Base-by-base conservation (phyloP, 139 green algal species). In the Chlorella sp. region DNA sequence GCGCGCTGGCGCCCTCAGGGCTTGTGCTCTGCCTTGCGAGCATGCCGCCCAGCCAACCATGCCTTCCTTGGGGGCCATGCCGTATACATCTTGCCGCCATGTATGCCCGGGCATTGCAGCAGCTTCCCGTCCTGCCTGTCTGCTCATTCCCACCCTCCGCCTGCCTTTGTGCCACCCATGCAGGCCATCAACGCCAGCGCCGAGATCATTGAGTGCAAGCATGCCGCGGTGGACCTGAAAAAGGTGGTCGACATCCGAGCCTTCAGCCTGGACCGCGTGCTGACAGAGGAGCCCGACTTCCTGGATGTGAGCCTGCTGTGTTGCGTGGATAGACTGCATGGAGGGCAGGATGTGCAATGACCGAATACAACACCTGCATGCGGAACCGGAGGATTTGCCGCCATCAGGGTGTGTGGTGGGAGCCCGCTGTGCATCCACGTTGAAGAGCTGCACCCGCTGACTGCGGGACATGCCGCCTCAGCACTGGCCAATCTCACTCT, bases 231-330 rank as follows among this genome's bases (percentile, higher is more conserved):
- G 14, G 56, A 88, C 2, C 73, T 98, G 43, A 94, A 96, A 65
- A 97, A 95, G 67, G 91, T 99, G 43, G 75, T 99, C 26, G 96
- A 94, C 36, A 84, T 99, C 48, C 94, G 95, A 9, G 97, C 96
- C 11, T 99, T 98, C 87, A 94, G 98, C 80, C 90, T 98, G n/a
- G 88, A 96, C 3, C 91, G 92, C 16, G 90, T 99, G 44, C 93
- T 97, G 68, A 92, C 94, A 62, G 88, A 95, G 76, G 89, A 82
- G 76, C 76, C 76, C 9, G 36, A 51, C 54, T 82, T 82, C 76
- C 76, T 82, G 54, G 76, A 82, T 38, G 76, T 82, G 74, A 81
- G 74, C 41, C 11, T 26, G 43, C 11, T n/a, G 22, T 30, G 40
- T 40, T 7, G 9, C 13, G 7, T 65, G 56, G 9, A 20, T 65